Percentiles rank a stretch among this genome's conserved stretches.
Evolutionary conservation across 2,329 filamentous ascomycete species (phyloP).

Genomic region (Pseudogymnoascus sp.): DNA sequence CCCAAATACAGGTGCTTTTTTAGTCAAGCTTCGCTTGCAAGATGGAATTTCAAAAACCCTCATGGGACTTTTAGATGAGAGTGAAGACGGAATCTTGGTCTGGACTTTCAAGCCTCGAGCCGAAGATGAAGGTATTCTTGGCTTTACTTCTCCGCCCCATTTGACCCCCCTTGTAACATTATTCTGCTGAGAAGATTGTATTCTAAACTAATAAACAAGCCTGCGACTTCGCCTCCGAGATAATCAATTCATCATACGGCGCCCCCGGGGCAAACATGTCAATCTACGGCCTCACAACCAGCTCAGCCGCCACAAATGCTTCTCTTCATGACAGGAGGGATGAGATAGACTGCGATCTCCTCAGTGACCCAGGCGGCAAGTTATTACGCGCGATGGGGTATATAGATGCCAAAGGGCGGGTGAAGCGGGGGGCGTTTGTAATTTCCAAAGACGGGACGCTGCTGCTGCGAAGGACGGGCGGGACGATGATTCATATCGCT

Average conservation of each 20-base stretch:
- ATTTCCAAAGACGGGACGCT: not conserved
- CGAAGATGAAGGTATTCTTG: not conserved
- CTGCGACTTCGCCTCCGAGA: not conserved
- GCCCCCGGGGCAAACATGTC: not conserved
- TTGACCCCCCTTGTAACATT: no score
- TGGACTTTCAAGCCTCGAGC: not conserved
- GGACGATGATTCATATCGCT: not conserved
- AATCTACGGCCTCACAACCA: not conserved
- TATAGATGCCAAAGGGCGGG: not conserved
- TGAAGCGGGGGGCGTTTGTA: not conserved
- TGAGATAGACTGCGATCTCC: not conserved
- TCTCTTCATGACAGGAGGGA: not conserved
- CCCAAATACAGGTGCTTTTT: not conserved
- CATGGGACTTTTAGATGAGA: not conserved
- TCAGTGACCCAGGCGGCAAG: not conserved
- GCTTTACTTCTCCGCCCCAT: no score
- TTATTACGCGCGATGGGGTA: not conserved
- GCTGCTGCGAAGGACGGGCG: not conserved
- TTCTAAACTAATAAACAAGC: not conserved
- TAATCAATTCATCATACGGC: not conserved
- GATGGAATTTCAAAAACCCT: not conserved
- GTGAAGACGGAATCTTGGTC: not conserved
- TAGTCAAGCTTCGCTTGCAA: not conserved
- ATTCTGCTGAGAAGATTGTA: not conserved
- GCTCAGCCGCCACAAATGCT: not conserved